Evolutionary conservation across 805 yeast species (phyloP).

Genomic region (Barnettozyma populi): DNA sequence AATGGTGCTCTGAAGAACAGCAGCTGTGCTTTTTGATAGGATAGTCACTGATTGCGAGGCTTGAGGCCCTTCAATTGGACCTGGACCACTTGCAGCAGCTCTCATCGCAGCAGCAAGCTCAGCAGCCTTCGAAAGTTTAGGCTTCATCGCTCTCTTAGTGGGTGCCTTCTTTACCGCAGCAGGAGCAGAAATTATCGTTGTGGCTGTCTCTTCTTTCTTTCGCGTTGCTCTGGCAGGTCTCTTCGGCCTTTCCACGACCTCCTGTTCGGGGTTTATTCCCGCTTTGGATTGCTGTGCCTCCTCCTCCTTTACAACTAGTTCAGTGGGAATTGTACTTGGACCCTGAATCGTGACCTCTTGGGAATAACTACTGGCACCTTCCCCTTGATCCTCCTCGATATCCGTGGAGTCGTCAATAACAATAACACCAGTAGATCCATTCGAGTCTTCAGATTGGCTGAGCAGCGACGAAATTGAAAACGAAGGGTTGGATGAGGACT

Average conservation of each 20-base stretch:
- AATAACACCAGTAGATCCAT: background rate
- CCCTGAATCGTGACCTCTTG: background rate
- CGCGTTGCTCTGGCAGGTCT: background rate
- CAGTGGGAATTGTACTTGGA: background rate
- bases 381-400: background rate
- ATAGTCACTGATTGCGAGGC: background rate
- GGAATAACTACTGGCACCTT: background rate
- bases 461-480: background rate
- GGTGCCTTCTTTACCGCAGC: slow-evolving; percentile 5
- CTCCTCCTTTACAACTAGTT: background rate
- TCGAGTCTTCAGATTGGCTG: background rate
- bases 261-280: background rate
- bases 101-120: slow-evolving; percentile 9
- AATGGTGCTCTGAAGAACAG: background rate
- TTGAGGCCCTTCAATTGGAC: background rate
- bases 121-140: slow-evolving; percentile 7
- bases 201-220: background rate
- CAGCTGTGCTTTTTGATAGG: background rate
- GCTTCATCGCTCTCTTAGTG: background rate
- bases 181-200: slow-evolving; percentile 1
- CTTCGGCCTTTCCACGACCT: background rate
- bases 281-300: background rate
- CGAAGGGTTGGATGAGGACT: background rate
- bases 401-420: background rate
- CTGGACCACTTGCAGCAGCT: slow-evolving; percentile 1